These are phyloP conservation scores for Phytopythium aichiense DNA, from an alignment of 352 stramenopile species.

Conservation along the genomic window DNA sequence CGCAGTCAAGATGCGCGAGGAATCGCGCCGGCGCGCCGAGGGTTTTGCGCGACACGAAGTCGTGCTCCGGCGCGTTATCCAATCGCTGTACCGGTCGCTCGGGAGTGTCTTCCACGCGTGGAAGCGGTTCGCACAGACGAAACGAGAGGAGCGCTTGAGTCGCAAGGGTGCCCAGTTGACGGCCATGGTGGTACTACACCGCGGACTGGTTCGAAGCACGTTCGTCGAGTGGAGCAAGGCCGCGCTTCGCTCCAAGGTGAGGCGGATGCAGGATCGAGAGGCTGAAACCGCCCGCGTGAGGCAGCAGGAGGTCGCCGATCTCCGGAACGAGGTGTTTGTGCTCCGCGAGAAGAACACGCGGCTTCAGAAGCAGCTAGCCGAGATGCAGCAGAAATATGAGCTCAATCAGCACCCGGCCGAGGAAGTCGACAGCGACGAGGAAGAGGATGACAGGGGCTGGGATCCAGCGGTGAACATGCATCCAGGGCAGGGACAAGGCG, in stretches of 20 bases:
- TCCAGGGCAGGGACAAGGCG: not conserved
- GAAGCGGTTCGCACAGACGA: slow-evolving; percentile 29
- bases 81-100: slow-evolving; percentile 47
- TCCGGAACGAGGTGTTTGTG: slow-evolving; percentile 38
- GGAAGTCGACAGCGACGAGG: not conserved
- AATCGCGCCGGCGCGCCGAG: slow-evolving; percentile 22
- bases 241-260: slow-evolving; percentile 16
- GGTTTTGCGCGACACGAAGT: slow-evolving; percentile 38
- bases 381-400: not conserved
- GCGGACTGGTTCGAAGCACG: slow-evolving; percentile 35
- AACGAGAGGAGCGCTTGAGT: slow-evolving; percentile 35
- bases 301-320: slow-evolving; percentile 25
- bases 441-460: not conserved
- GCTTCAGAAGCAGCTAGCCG: slow-evolving; percentile 12
- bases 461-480: not conserved
- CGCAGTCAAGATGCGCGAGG: slow-evolving; percentile 35
- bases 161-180: slow-evolving; percentile 50
- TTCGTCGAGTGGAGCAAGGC: slow-evolving; percentile 54
- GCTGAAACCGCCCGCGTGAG: slow-evolving; percentile 18
- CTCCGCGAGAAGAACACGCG: slow-evolving; percentile 25
- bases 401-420: not conserved
- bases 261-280: slow-evolving; percentile 21
- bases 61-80: slow-evolving; percentile 43
- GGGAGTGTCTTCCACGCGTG: slow-evolving; percentile 54
- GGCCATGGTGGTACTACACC: slow-evolving; percentile 46